Conservation (phyloP, 306 rosid genomes). For the Malus fusca region DNA sequence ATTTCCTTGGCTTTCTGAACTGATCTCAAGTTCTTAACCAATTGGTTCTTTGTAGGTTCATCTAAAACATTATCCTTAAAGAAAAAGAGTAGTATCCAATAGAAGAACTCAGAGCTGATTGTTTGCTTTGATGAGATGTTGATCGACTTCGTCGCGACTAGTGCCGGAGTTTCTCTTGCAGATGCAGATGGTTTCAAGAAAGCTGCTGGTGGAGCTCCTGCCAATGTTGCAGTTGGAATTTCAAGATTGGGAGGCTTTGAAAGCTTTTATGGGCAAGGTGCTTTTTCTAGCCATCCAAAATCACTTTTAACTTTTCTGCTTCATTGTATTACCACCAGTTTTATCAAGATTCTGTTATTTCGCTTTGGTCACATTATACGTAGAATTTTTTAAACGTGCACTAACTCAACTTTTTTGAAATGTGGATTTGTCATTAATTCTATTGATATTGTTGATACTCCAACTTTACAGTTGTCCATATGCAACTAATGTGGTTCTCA, state of each 20-base stretch:
- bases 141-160: conserved; percentile 63
- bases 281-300: not conserved
- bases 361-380: not conserved
- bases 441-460: not conserved
- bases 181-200: conserved; percentile 77
- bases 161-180: conserved; percentile 72
- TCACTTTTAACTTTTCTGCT: not conserved
- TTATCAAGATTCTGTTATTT: not conserved
- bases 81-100: conserved; percentile 1
- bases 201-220: conserved; percentile 95
- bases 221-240: conserved; percentile 87
- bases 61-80: not conserved
- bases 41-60: conserved; percentile 20
- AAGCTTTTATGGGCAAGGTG: conserved; percentile 86
- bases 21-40: not conserved
- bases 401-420: too few relatives aligned
- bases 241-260: conserved; percentile 71
- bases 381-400: too few relatives aligned
- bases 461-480: not conserved
- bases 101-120: conserved; percentile 26
- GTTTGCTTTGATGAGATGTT: conserved; percentile 70
- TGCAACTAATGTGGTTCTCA: not conserved
- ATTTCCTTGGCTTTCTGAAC: not conserved
- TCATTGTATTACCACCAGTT: not conserved
- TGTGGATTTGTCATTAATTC: not conserved